Evolutionary conservation across 2,329 filamentous ascomycete species (phyloP), one percentile per base, ranked within the genome.

Genomic region (Tolypocladium paradoxum): DNA sequence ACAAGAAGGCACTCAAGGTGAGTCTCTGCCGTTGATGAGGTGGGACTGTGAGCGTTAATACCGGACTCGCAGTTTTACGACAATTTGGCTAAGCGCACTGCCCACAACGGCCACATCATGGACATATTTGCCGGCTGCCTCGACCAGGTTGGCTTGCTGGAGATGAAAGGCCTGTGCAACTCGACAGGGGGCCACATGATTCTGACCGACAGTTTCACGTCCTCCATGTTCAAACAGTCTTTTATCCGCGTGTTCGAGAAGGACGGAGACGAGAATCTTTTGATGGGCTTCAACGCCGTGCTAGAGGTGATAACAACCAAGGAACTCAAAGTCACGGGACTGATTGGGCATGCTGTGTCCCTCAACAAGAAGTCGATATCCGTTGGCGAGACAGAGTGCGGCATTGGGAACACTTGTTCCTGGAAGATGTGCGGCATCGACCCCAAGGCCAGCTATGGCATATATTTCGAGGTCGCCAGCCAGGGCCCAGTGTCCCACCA

Each of bases 381-480:
- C 1, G 93, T 99, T 14, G 93, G 93, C 51, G 93, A 99, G 74
- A 97, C 93, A 0, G 93, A 99, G 68, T 96, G 92, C 63, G 93
- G 93, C 64, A 96, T 99, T 62, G 93, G 93, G 59, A 97, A 97
- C 68, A 99, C 93, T 1, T 97, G 92, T 71, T 92, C 91, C 3
- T 99, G 93, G 93, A 99, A 99, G 74, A 96, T 99, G 92, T 97
- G 93, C 64, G 91, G 90, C 60, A 96, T 99, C 60, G 91, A 97
- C 63, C 93, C 93, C 12, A 87, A 84, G 53, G 84, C 93, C 34
- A 96, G 90, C 64, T 97, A 97, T 64, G 93, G 90, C 56, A 81
- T 99, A 57, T 99, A 97, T 73, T 99, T 97, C 63, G 93, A 99
- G 70, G 95, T 99, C 66, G 92, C 93, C 48, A 90, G 88, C 62